A percentile compares a stretch with the other conserved stretches of the same genome.
phyloP scores from a whole-genome alignment of 2,329 filamentous ascomycete species.

The Sclerotinia spermophila region DNA sequence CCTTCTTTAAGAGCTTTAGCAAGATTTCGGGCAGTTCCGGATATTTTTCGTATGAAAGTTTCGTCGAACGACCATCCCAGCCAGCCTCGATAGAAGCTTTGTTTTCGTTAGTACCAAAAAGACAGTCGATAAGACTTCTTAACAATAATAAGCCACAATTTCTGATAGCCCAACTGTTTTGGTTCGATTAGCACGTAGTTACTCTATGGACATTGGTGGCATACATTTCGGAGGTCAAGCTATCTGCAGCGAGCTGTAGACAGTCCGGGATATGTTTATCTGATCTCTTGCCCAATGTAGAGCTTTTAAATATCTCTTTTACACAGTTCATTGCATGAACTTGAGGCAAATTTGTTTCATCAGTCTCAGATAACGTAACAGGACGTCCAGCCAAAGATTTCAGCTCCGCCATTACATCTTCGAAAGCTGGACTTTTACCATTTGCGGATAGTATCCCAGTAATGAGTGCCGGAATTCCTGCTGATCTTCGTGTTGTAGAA shows the following conservation, averaged over 20 bases:
- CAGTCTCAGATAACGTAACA: slow-evolving; percentile 49
- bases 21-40: slow-evolving; percentile 62
- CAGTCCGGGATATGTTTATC: slow-evolving; percentile 71
- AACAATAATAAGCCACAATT: slow-evolving; percentile 92
- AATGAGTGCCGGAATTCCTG: slow-evolving; percentile 84
- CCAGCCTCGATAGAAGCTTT: slow-evolving; percentile 58
- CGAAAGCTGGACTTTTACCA: slow-evolving; percentile 56
- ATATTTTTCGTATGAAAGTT: slow-evolving; percentile 68
- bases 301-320: slow-evolving; percentile 86
- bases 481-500: slow-evolving; percentile 84
- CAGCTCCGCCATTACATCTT: slow-evolving; percentile 60
- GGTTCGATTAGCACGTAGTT: slow-evolving; percentile 14
- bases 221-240: slow-evolving; percentile 73
- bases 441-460: slow-evolving; percentile 74
- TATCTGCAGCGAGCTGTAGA: slow-evolving; percentile 74
- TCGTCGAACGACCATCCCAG: slow-evolving; percentile 61
- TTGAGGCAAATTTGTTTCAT: slow-evolving; percentile 71
- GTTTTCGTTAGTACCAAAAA: slow-evolving; percentile 73
- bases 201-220: slow-evolving; percentile 29
- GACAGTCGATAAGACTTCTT: slow-evolving; percentile 74
- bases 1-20: slow-evolving; percentile 53
- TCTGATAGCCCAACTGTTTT: slow-evolving; percentile 76
- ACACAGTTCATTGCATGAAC: slow-evolving; percentile 94
- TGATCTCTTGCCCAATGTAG: slow-evolving; percentile 67
- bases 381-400: slow-evolving; percentile 55